Evolutionary conservation across 1,284 basidiomycete species (phyloP).

Genomic region (Coniferiporia sulphurascens): DNA sequence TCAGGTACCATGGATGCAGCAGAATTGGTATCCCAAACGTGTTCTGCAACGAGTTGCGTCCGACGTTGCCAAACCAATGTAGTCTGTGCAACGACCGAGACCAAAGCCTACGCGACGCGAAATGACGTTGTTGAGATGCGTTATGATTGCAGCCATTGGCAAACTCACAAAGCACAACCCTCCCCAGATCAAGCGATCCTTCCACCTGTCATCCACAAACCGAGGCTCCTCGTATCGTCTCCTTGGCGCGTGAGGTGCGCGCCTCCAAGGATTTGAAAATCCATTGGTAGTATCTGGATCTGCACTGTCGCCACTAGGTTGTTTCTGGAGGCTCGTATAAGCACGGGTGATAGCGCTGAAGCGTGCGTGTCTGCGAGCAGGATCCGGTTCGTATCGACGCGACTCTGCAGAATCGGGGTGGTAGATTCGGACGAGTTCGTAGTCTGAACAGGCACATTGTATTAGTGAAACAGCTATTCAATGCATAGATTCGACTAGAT

Average conservation of each 20-base stretch:
- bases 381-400: constrained; percentile 38
- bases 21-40: neutral
- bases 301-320: neutral
- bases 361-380: constrained; percentile 41
- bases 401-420: constrained; percentile 62
- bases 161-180: constrained; percentile 10
- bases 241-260: constrained; percentile 36
- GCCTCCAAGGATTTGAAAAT: constrained; percentile 27
- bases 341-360: constrained; percentile 60
- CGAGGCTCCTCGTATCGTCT: constrained; percentile 23
- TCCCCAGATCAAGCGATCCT: constrained; percentile 43
- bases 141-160: neutral
- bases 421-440: constrained; percentile 64
- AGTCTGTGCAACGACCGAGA: neutral
- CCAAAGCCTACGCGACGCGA: constrained; percentile 1
- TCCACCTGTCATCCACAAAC: constrained; percentile 45
- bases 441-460: constrained; percentile 39
- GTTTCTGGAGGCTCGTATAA: constrained; percentile 44
- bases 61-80: neutral
- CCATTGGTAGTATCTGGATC: constrained; percentile 30
- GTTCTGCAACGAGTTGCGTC: neutral
- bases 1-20: neutral
- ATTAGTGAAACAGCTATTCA: neutral
- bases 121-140: neutral
- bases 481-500: neutral